Base-by-base conservation (phyloP, 106 monocot species). In the Dendrobium nobile region DNA sequence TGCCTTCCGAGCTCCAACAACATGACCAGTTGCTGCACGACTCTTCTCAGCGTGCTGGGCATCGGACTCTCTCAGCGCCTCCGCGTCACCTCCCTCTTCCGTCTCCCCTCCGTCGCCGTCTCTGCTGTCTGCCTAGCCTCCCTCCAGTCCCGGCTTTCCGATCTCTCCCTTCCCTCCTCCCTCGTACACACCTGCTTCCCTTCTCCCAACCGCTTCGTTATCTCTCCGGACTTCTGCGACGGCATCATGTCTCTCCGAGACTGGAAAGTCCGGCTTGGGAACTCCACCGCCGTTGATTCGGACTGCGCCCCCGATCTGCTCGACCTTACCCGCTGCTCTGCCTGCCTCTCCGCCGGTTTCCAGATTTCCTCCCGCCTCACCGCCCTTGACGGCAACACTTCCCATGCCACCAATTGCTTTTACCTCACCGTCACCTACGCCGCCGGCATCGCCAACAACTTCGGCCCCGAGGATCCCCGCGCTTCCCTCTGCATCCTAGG, bases 321-420 rank as follows among this genome's bases (percentile, higher is more conserved):
- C 73, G 82, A 78, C 54, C 70, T 75, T 67, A 79, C 77, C 15
- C 45, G 75, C 72, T 96, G 96, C 79, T 16, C 18, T 41, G 28
- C 76, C 56, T 96, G 96, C 87, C n/a, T 81, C 67, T 67, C 43
- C 70, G 93, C 93, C 73, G 96, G 85, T 0, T 3, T 81, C 54
- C 54, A 80, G 16, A 67, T 90, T 45, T 22, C 82, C 5, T 83
- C 93, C 18, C 64, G 37, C 4, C 87, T 96, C 59, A 84, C 85
- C 55, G 48, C 47, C 19, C 42, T 91, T 75, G 93, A 87, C 75
- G 93, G 91, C 10, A 92, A 93, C 88, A 42, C 19, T 9, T 91
- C 96, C 43, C 86, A 86, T 72, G 75, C 91, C 82, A 73, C 51
- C 19, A 82, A 85, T 10, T 96, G 96, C 88, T 96, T 96, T 81